A percentile compares a stretch with the other conserved stretches of the same genome.
Evolutionary conservation across 2,329 filamentous ascomycete species (phyloP).

Genomic region (Fusarium udum): DNA sequence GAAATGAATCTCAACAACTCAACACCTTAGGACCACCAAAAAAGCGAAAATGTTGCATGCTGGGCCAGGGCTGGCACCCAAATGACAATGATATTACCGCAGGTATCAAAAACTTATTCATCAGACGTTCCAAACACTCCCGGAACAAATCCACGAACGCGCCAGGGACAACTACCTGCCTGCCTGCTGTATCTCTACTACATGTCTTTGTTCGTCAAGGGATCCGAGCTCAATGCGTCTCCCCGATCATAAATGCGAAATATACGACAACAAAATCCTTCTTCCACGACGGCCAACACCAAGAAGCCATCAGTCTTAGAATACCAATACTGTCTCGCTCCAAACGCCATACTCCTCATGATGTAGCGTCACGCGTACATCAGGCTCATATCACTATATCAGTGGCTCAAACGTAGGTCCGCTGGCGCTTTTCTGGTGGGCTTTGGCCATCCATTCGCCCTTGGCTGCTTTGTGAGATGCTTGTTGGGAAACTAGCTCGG

Average conservation of each 20-base stretch:
- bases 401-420: constrained; percentile 44
- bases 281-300: constrained; percentile 13
- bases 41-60: neutral
- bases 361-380: constrained; percentile 28
- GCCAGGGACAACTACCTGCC: constrained; percentile 12
- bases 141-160: constrained; percentile 27
- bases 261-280: constrained; percentile 18
- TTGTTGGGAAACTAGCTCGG: constrained; percentile 41
- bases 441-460: constrained; percentile 54
- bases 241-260: constrained; percentile 30
- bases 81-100: constrained; percentile 40
- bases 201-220: constrained; percentile 27
- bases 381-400: constrained; percentile 13
- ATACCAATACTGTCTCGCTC: constrained; percentile 24
- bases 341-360: constrained; percentile 42
- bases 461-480: constrained; percentile 38
- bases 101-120: constrained; percentile 42
- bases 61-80: neutral
- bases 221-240: constrained; percentile 18
- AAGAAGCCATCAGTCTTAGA: constrained; percentile 1
- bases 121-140: constrained; percentile 32
- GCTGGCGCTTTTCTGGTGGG: constrained; percentile 63
- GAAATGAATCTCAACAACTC: neutral
- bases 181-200: constrained; percentile 16
- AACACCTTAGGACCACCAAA: neutral